Evolutionary conservation across 768 basidiomycete species (phyloP), one percentile per base, ranked within the genome.

Genomic region (Hemileccinum impolitum): DNA sequence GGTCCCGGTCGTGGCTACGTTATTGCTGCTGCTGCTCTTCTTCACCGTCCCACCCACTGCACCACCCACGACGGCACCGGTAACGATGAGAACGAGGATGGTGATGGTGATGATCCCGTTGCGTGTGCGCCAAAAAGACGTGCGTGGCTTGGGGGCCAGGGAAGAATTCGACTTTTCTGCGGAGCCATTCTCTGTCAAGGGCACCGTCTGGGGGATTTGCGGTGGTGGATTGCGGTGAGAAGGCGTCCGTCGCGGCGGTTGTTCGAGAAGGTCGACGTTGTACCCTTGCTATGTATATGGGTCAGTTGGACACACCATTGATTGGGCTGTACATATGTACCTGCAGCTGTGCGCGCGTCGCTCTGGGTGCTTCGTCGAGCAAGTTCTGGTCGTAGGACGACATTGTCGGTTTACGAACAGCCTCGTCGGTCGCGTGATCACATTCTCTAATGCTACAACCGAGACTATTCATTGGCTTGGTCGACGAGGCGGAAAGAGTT

Each of bases 41-140:
- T 64, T 60, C 0, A 66, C 62, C 3, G 74, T 75, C 11, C 75
- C 82, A 18, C 80, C 83, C 1, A 82, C 82, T 0, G 73, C 81
- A 18, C 81, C 83, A 1, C 81, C 83, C 8, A 84, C 73, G 2
- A 77, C 68, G 1, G 74, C 82, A 1, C 66, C 81, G 37, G 84
- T 45, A 43, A 80, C 51, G 25, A 80, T 56, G 36, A 82, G 25
- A 3, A 56, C 62, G 14, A 67, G 55, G 44, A 79, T 36, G 47
- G 63, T 50, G 15, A 78, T 58, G 46, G 64, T 56, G 34, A 78
- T 61, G 7, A 73, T 65, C 8, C 78, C 78, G 15, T 70, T 75
- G 26, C 58, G 73, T 19, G 67, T 77, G 43, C 75, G 72, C 70
- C 76, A 83, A 63, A 80, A 84, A 5, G 79, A 72, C 14, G 43